phyloP scores from a whole-genome alignment of 1,284 basidiomycete species.

The Ceratobasidium sp. region DNA sequence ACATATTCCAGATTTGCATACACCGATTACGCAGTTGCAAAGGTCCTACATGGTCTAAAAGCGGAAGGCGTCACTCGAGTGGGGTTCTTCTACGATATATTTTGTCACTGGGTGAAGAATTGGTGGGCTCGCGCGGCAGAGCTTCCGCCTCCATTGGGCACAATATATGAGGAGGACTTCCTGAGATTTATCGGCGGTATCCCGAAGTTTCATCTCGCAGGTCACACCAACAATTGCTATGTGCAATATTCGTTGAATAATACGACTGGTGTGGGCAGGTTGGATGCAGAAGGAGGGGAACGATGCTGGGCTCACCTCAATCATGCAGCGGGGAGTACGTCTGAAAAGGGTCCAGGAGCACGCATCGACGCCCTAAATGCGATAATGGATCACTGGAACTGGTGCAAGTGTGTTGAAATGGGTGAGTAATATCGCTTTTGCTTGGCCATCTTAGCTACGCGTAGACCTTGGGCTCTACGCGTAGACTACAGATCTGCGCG shows the following conservation, averaged over 20 bases:
- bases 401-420: neutral
- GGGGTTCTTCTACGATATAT: conserved; percentile 4
- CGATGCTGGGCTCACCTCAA: conserved; percentile 25
- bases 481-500: too few relatives aligned
- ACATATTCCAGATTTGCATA: conserved; percentile 2
- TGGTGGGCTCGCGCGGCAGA: neutral
- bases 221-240: conserved; percentile 3
- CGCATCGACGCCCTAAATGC: neutral
- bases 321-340: neutral
- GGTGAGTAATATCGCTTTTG: neutral
- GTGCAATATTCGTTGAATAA: conserved; percentile 1
- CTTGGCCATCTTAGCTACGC: too few relatives aligned
- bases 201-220: conserved; percentile 11
- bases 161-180: neutral
- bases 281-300: conserved; percentile 9
- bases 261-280: neutral
- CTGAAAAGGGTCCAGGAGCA: conserved; percentile 18
- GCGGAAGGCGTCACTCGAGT: neutral
- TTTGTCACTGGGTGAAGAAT: conserved; percentile 8
- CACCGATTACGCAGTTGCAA: neutral
- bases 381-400: conserved; percentile 25
- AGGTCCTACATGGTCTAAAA: neutral
- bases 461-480: too few relatives aligned
- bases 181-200: neutral
- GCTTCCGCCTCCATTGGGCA: neutral